These are phyloP conservation scores for Populus simonii DNA, from an alignment of 345 rosid genomes.

Conservation along the genomic window DNA sequence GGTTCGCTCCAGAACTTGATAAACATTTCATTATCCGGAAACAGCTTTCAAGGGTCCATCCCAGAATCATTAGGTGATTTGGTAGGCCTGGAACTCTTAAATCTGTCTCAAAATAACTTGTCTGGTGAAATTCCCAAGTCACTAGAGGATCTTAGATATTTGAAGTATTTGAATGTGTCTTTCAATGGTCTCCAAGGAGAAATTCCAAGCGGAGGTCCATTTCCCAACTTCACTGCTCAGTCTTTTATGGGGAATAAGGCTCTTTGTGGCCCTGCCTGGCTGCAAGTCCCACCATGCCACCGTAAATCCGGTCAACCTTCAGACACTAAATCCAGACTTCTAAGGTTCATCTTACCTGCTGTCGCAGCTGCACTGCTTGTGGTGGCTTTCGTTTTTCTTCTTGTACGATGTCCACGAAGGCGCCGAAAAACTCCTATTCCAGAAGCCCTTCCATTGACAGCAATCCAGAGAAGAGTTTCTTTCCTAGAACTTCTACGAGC, in stretches of 20 bases:
- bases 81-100: conserved; percentile 17
- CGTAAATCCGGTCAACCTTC: neutral
- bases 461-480: conserved; percentile 1
- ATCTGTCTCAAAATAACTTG: conserved; percentile 20
- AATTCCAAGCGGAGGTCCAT: conserved; percentile 18
- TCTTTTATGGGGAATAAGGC: conserved; percentile 15
- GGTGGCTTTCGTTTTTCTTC: neutral
- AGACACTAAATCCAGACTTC: neutral
- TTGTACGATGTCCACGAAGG: neutral
- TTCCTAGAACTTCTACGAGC: conserved; percentile 4
- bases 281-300: conserved; percentile 16
- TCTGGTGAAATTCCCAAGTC: conserved; percentile 27
- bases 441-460: neutral
- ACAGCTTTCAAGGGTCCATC: conserved; percentile 15
- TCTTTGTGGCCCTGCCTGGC: conserved; percentile 8
- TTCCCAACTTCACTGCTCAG: conserved; percentile 16
- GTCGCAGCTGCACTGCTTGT: neutral
- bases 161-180: conserved; percentile 16
- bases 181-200: conserved; percentile 25
- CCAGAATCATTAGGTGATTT: conserved; percentile 21
- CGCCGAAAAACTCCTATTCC: neutral
- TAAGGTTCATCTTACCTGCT: neutral
- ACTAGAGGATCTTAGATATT: conserved; percentile 8
- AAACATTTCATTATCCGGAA: conserved; percentile 6
- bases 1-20: neutral